Conservation (phyloP, 106 monocot genomes). For the Allium cepa region DNA sequence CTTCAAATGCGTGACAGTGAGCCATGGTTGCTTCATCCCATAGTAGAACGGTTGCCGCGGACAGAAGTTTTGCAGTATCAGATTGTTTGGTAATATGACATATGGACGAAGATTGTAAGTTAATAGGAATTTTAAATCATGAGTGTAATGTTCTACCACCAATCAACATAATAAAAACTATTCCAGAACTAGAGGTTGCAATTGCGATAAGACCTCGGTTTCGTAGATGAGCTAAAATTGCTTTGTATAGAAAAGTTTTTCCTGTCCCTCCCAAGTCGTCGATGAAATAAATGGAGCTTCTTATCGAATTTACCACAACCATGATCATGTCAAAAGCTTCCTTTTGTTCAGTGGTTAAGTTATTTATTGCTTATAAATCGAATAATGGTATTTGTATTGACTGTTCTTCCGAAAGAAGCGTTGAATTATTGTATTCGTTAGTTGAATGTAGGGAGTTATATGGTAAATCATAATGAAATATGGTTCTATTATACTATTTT, state of each 20-base stretch:
- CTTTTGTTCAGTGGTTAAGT: no score
- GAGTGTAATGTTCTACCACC: neutral
- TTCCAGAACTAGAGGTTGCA: neutral
- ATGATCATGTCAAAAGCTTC: no score
- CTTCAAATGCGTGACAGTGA: neutral
- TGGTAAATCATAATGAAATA: no score
- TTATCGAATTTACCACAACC: no score
- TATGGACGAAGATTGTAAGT: neutral
- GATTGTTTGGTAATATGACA: neutral
- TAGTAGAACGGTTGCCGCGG: neutral
- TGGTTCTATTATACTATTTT: no score
- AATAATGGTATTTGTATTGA: no score
- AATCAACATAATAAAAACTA: neutral
- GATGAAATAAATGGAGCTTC: no score
- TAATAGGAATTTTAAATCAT: neutral
- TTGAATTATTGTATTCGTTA: no score
- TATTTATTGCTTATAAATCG: no score
- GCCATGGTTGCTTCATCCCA: neutral
- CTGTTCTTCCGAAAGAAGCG: no score
- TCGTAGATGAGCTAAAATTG: neutral
- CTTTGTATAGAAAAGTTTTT: neutral
- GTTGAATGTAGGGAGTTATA: no score
- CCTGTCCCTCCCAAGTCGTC: neutral
- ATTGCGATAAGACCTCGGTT: neutral
- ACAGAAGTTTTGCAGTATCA: neutral